Conservation (phyloP, 179 eudicot genomes). For the Spergularia azorica region DNA sequence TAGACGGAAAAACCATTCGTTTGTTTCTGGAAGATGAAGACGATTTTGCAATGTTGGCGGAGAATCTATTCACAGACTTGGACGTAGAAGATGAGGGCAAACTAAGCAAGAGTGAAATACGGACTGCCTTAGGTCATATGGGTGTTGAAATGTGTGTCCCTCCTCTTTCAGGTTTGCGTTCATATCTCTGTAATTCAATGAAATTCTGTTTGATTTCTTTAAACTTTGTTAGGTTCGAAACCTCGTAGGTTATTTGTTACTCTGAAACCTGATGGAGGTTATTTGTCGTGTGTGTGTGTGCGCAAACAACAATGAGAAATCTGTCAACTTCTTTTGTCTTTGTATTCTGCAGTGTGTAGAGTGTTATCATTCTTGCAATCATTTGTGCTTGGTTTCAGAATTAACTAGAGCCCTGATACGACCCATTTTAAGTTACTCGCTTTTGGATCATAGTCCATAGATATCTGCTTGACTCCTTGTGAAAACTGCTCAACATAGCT, state of each 20-base stretch:
- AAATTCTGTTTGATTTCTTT: not conserved
- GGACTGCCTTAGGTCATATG: constrained; percentile 58
- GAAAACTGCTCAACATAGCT: not conserved
- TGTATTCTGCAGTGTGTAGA: no score
- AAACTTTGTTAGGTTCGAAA: not conserved
- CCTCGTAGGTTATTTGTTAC: not conserved
- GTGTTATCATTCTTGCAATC: not conserved
- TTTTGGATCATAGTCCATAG: not conserved
- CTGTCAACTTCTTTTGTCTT: not conserved
- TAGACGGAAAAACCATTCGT: constrained; percentile 60
- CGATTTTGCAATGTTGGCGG: constrained; percentile 81
- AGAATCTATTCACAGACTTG: constrained; percentile 70
- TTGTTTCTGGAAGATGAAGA: constrained; percentile 72
- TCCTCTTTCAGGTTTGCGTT: constrained; percentile 55
- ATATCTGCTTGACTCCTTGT: no score
- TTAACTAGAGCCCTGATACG: not conserved
- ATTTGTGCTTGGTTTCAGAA: not conserved
- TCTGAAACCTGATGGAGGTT: no score
- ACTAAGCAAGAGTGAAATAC: constrained; percentile 59
- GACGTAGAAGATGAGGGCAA: constrained; percentile 68
- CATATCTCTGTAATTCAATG: not conserved
- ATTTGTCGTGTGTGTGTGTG: not conserved
- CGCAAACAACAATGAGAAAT: constrained; percentile 2
- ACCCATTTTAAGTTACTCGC: not conserved
- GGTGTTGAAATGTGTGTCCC: constrained; percentile 79